Evolutionary conservation across 1,284 basidiomycete species (phyloP), one percentile per base, ranked within the genome.

Genomic region (Papiliotrema fonsecae): DNA sequence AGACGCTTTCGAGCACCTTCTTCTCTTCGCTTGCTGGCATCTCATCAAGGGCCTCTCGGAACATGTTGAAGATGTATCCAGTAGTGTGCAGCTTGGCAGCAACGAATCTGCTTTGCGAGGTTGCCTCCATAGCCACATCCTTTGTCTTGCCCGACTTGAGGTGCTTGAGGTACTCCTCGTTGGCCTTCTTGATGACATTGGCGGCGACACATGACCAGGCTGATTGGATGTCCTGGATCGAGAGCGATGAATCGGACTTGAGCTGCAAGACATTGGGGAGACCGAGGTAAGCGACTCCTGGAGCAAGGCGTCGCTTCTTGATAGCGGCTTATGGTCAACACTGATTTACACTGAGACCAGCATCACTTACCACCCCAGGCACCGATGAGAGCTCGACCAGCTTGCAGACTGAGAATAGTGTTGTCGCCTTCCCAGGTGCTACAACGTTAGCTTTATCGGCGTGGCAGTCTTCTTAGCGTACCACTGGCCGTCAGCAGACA

Each of bases 401-500:
- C 70, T 65, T 81, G 79, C 10, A 81, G 64, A 16, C 75, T 73
- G 16, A 81, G 66, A 44, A 80, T 79, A 18, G 75, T 76, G 60
- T 80, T 80, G 69, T 80, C 79, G 21, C 79, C 78, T 57, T 80
- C 78, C 78, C 78, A 79, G 2, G 77, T 78, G 57, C 64, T 43
- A 24, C 10, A 41, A 9, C 10, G 25, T 43, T 21, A 43, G 41
- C 26, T 41, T 26, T 18, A 9, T 11, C 37, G 22, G 5, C n/a
- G 13, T 27, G 16, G 24, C 6, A 9, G 18, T 11, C 11, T 37
- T 9, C 11, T 21, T 19, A 31, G n/a, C 50, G 41, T 11, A 52
- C 47, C 46, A 45, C 57, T 60, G 42, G 28, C 3, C 2, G 42
- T 47, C 37, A 48, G 45, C 42, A n/a, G 14, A 18, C 10, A 39